These are phyloP conservation scores for Zasmidium cellare DNA, from an alignment of 2,329 filamentous ascomycete species.

Conservation along the genomic window DNA sequence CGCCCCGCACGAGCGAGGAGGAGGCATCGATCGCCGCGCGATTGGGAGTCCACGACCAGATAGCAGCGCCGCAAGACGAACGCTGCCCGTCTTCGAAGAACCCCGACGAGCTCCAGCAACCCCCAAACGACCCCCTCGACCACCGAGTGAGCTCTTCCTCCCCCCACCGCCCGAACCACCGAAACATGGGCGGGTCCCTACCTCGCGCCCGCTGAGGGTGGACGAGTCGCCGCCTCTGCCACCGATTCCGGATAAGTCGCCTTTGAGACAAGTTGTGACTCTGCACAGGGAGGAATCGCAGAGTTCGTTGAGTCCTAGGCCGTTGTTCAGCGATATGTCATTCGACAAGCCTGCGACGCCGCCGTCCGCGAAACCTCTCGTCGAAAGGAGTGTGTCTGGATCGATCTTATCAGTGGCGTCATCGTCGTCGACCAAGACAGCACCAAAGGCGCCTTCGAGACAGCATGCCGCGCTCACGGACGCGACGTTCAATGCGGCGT, in stretches of 20 bases:
- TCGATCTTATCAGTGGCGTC: neutral
- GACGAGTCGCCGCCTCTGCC: conserved; percentile 15
- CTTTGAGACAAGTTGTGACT: conserved; percentile 3
- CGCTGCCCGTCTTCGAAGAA: conserved; percentile 12
- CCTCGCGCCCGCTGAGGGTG: neutral
- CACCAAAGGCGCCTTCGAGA: neutral
- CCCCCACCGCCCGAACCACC: conserved; percentile 5
- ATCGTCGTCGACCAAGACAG: neutral
- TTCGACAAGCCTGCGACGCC: neutral
- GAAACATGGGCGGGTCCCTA: neutral
- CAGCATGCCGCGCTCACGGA: neutral
- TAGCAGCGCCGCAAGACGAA: neutral
- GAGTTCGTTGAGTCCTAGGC: neutral
- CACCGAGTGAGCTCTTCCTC: conserved; percentile 21
- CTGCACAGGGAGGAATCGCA: neutral
- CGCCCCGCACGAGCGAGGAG: neutral
- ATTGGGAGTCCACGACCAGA: neutral
- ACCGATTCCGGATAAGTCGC: conserved; percentile 19
- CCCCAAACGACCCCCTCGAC: conserved; percentile 24
- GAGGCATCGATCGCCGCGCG: neutral
- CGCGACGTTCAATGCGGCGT: conserved; percentile 1
- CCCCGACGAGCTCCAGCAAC: conserved; percentile 20
- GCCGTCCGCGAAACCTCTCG: neutral
- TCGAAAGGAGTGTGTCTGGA: neutral
- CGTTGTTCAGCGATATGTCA: neutral